Evolutionary conservation across 2,329 filamentous ascomycete genomes (phyloP).

Genomic region (Apiospora malaysiana): DNA sequence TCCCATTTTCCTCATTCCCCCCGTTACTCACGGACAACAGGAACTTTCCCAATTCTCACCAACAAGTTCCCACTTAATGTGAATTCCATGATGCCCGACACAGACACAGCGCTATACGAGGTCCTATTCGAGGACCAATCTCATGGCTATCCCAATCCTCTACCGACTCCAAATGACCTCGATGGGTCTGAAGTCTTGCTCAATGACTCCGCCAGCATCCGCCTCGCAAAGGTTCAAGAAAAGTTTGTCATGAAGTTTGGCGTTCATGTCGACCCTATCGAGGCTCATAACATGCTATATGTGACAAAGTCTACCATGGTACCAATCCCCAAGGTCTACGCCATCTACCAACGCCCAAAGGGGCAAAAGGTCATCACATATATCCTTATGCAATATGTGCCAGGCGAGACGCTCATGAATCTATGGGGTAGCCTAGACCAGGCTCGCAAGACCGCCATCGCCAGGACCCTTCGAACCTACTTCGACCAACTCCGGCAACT

Average conservation of each 20-base stretch:
- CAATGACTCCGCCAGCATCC: not conserved
- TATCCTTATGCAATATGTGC: constrained; percentile 26
- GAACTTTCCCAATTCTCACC: constrained; percentile 6
- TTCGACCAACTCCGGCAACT: constrained; percentile 25
- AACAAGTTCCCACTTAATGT: not conserved
- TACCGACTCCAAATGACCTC: constrained; percentile 23
- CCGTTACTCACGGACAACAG: not conserved
- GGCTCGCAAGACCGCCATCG: constrained; percentile 21
- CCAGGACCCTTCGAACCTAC: constrained; percentile 21
- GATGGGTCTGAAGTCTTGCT: constrained; percentile 23
- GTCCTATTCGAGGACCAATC: constrained; percentile 13
- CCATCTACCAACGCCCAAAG: constrained; percentile 27
- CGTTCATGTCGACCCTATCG: constrained; percentile 24
- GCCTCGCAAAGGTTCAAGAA: constrained; percentile 19
- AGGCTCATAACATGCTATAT: constrained; percentile 32
- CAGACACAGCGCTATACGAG: not conserved
- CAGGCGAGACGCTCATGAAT: constrained; percentile 22
- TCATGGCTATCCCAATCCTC: constrained; percentile 18
- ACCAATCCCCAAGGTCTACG: constrained; percentile 31
- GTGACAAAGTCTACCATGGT: constrained; percentile 29
- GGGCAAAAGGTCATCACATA: not conserved
- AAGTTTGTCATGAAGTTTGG: constrained; percentile 28
- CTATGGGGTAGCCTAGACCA: constrained; percentile 23
- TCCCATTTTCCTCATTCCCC: not conserved
- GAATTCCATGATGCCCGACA: constrained; percentile 2